Percentiles rank a stretch among this genome's conserved stretches.
These are phyloP conservation scores for Gynostemma pentaphyllum DNA, from an alignment of 306 rosid species.

Conservation along the genomic window DNA sequence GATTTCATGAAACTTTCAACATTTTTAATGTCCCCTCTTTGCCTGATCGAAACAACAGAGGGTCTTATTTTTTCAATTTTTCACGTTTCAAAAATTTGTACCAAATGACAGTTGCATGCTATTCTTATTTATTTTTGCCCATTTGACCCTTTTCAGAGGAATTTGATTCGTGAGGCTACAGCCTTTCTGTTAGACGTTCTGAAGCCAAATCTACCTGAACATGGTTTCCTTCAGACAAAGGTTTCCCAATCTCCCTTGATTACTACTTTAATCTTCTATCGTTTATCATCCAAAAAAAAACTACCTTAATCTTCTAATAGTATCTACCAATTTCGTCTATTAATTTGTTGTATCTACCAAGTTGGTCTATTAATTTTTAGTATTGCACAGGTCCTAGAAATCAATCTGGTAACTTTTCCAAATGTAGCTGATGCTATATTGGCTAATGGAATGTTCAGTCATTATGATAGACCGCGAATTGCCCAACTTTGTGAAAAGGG, in stretches of 20 bases:
- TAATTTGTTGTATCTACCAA: no score
- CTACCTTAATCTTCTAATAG: slow-evolving; percentile 1
- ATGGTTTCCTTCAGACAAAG: slow-evolving; percentile 88
- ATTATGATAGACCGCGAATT: slow-evolving; percentile 92
- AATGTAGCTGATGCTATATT: slow-evolving; percentile 97
- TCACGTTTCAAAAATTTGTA: not conserved
- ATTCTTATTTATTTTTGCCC: slow-evolving; percentile 12
- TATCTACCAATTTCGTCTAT: slow-evolving; percentile 9
- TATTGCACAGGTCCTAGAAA: slow-evolving; percentile 68
- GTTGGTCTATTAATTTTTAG: slow-evolving; percentile 15
- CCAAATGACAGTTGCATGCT: not conserved
- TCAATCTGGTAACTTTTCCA: slow-evolving; percentile 93
- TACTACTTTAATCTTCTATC: no score
- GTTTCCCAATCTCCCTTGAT: slow-evolving; percentile 23
- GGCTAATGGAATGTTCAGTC: slow-evolving; percentile 99
- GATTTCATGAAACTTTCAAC: not conserved
- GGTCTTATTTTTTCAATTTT: not conserved
- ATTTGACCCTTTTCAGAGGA: slow-evolving; percentile 48
- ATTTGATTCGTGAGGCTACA: slow-evolving; percentile 96
- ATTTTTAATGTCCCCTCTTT: not conserved
- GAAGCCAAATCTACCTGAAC: slow-evolving; percentile 96
- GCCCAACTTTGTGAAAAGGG: slow-evolving; percentile 98
- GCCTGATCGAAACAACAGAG: not conserved
- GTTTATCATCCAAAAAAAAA: no score
- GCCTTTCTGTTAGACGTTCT: slow-evolving; percentile 90